Evolutionary conservation across 2,329 filamentous ascomycete genomes (phyloP).

Genomic region (Huntiella savannae): DNA sequence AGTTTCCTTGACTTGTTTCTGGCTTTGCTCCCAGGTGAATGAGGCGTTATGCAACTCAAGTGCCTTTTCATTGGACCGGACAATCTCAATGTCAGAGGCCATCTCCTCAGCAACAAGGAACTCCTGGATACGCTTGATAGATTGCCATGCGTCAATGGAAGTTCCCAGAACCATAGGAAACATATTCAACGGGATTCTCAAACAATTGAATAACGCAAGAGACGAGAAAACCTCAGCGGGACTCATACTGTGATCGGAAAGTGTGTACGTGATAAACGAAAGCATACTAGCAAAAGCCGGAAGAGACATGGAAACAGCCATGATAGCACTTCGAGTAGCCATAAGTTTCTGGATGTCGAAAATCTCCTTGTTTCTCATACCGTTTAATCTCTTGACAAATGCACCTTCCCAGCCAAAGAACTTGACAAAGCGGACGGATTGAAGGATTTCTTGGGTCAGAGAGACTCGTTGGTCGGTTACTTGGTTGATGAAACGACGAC

Average conservation of each 20-base stretch:
- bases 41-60: constrained; percentile 52
- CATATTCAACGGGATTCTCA: constrained; percentile 77
- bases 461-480: constrained; percentile 84
- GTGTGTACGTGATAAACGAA: constrained; percentile 67
- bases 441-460: constrained; percentile 78
- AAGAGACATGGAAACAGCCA: constrained; percentile 65
- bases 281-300: constrained; percentile 93
- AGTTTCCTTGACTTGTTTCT: constrained; percentile 32
- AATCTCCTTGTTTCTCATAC: constrained; percentile 61
- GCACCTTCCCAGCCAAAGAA: constrained; percentile 90
- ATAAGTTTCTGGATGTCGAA: constrained; percentile 66
- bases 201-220: constrained; percentile 76
- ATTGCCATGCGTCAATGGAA: constrained; percentile 74
- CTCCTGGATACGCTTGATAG: constrained; percentile 67
- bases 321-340: constrained; percentile 67
- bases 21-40: constrained; percentile 72
- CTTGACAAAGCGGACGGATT: constrained; percentile 86
- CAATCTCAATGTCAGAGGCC: constrained; percentile 43
- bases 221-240: constrained; percentile 81
- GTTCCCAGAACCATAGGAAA: constrained; percentile 77
- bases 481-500: constrained; percentile 70
- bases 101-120: constrained; percentile 77
- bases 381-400: constrained; percentile 57
- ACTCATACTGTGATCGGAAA: constrained; percentile 45
- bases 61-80: constrained; percentile 42